These are phyloP conservation scores for Saccharomycopsis sp. DNA, from an alignment of 805 yeast genomes.

Conservation along the genomic window DNA sequence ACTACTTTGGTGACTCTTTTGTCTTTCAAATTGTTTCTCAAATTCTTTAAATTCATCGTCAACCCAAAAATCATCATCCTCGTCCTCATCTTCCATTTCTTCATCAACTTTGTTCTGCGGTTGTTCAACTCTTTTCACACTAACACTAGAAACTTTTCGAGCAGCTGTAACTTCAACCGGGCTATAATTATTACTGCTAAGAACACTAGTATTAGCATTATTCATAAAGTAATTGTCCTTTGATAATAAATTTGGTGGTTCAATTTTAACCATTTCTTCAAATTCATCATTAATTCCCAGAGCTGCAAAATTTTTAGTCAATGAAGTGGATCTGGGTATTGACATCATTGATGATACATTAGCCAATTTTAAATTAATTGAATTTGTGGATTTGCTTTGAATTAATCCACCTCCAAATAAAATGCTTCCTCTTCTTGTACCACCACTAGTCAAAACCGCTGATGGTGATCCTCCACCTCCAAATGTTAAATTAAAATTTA, in stretches of 20 bases:
- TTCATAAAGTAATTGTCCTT: constrained; percentile 16
- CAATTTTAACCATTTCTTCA: not conserved
- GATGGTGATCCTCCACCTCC: constrained; percentile 11
- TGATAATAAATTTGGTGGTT: constrained; percentile 17
- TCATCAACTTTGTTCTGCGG: not conserved
- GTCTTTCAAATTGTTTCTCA: constrained; percentile 6
- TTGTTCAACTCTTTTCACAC: not conserved
- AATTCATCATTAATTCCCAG: constrained; percentile 1
- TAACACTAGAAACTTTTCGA: not conserved
- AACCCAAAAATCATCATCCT: constrained; percentile 16
- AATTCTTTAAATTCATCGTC: constrained; percentile 16
- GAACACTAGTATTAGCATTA: not conserved
- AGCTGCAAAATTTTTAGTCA: constrained; percentile 8
- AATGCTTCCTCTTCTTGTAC: constrained; percentile 8
- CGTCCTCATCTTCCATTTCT: too few relatives aligned
- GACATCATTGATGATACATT: constrained; percentile 14
- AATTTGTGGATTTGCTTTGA: constrained; percentile 18
- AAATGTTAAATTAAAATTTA: constrained; percentile 15
- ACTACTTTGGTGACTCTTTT: not conserved
- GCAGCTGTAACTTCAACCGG: not conserved
- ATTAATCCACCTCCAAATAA: constrained; percentile 19
- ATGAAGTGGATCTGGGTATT: constrained; percentile 15
- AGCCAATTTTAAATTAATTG: constrained; percentile 14
- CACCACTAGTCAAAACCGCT: constrained; percentile 13
- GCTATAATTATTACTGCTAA: not conserved